Base-by-base conservation (phyloP, 768 basidiomycete species). In the Mycena filopes region DNA sequence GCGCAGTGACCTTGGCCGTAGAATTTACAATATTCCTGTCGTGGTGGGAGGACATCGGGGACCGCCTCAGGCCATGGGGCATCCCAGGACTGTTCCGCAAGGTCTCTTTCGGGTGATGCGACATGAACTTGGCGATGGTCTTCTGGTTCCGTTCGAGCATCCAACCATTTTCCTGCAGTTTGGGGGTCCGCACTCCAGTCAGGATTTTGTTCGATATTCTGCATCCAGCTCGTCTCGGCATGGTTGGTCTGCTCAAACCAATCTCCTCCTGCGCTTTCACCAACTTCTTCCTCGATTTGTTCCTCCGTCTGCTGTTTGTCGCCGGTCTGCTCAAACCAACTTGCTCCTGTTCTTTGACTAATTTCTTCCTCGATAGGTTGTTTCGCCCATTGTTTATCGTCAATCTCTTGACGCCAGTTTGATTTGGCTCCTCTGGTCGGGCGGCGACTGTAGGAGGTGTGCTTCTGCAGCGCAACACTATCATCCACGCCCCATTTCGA, bases 1-100 rank as follows among this genome's bases (percentile, higher is more conserved):
- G 12, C 6, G 28, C 66, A 67, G 33, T 59, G 28, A 2, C 66
- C 66, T 50, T 67, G 66, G 5, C 66, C 66, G 18, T 54, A 67
- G 28, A 33, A 63, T 41, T 51, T 56, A 36, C 66, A 67, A 40
- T 47, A 47, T 3, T 21, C 48, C 12, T 49, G 54, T 12, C 2
- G 33, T 29, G 48, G 13, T 8, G 48, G 55, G 26, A 51, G 33
- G 31, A 28, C 48, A 21, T 42, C 48, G 18, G 55, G 55, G 9
- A 45, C 41, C 45, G 62, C 31, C 16, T 45, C 48, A n/a, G 62
- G 62, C 62, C 62, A 64, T 7, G 55, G 63, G 16, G 20, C 1
- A 53, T 49, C 26, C 59, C 54, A 61, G n/a, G 54, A 43, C 36
- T 60, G 28, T 29, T 60, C 58, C 46, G 47, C 53, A 15, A 6